Evolutionary conservation across 1,284 basidiomycete species (phyloP), one percentile per base, ranked within the genome.

Genomic region (Boletus sp.): DNA sequence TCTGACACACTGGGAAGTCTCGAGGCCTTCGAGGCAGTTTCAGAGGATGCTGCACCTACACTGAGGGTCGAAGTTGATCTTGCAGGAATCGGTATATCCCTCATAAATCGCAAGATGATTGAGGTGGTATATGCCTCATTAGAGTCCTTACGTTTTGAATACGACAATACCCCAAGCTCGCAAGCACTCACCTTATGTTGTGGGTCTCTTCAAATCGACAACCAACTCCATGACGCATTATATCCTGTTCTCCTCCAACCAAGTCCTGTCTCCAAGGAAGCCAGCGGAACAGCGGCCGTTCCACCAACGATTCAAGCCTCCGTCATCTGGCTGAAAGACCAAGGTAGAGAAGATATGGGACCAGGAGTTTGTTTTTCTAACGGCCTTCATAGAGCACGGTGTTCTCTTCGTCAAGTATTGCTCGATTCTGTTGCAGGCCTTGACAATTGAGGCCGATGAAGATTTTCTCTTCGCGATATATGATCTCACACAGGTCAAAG

Each of bases 401-500:
- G 97, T 99, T 18, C 77, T 92, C 42, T 99, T 98, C 73, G 83
- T 99, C 77, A 99, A 99, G 77, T 99, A 99, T 69, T 97, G 94
- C 51, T 96, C 95, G 2, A 84, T 99, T 47, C 77, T 99, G 29
- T 77, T 99, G 27, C 97, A 99, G 71, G 94, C 96, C 16, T 82
- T 99, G 75, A 97, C 95, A 0, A 85, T 99, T 35, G 96, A 99
- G 73, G 83, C 94, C 35, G 97, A 99, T 73, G 98, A 99, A 74
- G 97, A 99, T 76, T 91, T 99, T 65, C 73, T 99, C 53, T 98
- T 95, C 68, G 88, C 96, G 0, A 75, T 99, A 29, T 89, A 96
- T 69, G 96, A 99, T 67, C 86, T 99, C 60, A 87, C 88, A 3
- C 94, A 96, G 69, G 88, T 98, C 70, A 87, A 92, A 68, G 94